These are phyloP conservation scores for Xylariomycetidae sp. DNA, from an alignment of 2,329 filamentous ascomycete genomes.

Conservation along the genomic window DNA sequence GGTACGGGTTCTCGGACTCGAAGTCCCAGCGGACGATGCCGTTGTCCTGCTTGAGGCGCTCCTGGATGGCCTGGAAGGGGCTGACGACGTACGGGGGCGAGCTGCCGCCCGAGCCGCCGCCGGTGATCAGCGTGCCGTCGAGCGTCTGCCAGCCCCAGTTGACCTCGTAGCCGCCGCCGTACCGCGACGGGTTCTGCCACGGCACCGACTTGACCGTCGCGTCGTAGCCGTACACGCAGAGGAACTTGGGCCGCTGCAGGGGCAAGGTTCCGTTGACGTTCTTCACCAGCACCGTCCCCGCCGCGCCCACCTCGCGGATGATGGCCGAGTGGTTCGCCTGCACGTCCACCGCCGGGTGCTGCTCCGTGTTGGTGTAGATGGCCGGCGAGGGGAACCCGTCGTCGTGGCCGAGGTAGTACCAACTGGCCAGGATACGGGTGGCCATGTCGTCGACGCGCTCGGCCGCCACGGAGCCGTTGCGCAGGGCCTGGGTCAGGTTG, in stretches of 20 bases:
- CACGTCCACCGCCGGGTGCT: constrained; percentile 65
- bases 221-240: constrained; percentile 19
- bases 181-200: constrained; percentile 8
- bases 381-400: constrained; percentile 64
- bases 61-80: constrained; percentile 56
- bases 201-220: constrained; percentile 45
- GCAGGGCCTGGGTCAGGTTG: constrained; percentile 64
- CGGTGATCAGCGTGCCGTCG: constrained; percentile 71
- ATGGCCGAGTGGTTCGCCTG: constrained; percentile 65
- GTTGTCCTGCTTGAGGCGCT: constrained; percentile 34
- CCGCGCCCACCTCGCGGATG: constrained; percentile 67
- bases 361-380: constrained; percentile 43
- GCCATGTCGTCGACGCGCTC: constrained; percentile 81
- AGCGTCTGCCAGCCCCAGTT: constrained; percentile 10
- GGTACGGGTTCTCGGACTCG: constrained; percentile 24
- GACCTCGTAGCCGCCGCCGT: constrained; percentile 8
- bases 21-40: constrained; percentile 10
- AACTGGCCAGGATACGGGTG: constrained; percentile 74
- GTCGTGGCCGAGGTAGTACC: constrained; percentile 81
- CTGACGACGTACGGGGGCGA: constrained; percentile 75
- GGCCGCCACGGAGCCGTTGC: constrained; percentile 76
- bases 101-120: constrained; percentile 82
- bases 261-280: constrained; percentile 41
- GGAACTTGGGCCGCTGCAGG: constrained; percentile 8
- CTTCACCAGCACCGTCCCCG: constrained; percentile 75